Evolutionary conservation across 305 asterid genomes (phyloP).

Genomic region (Fraxinus albicans): DNA sequence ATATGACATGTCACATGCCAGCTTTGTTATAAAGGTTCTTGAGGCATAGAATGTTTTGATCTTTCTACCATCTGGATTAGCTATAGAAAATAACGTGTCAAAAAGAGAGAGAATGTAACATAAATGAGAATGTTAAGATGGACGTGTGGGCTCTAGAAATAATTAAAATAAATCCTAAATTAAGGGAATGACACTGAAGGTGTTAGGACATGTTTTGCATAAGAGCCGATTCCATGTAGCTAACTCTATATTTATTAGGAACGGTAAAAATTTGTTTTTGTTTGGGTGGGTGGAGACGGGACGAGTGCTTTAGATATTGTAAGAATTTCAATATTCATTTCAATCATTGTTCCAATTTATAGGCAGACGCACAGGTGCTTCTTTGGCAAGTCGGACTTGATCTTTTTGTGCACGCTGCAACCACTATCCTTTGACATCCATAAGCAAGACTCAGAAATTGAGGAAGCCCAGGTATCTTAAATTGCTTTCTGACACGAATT

Average conservation of each 20-base stretch:
- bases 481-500: not conserved
- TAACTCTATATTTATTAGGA: not conserved
- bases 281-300: not conserved
- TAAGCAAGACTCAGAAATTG: slow-evolving; percentile 74
- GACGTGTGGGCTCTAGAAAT: not conserved
- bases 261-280: too few relatives aligned
- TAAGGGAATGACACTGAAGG: not conserved
- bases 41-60: not conserved
- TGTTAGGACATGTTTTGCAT: not conserved
- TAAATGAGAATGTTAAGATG: not conserved
- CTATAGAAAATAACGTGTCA: not conserved
- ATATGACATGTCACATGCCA: not conserved
- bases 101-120: not conserved
- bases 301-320: not conserved
- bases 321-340: not conserved
- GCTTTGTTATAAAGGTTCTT: not conserved
- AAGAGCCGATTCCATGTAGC: not conserved
- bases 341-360: slow-evolving; percentile 3
- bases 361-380: slow-evolving; percentile 69
- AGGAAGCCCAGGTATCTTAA: slow-evolving; percentile 62
- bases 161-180: not conserved
- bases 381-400: slow-evolving; percentile 58
- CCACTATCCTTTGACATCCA: slow-evolving; percentile 66
- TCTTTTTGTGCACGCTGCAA: slow-evolving; percentile 60
- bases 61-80: not conserved